These are phyloP conservation scores for Scutellaria minor DNA, from an alignment of 257 asterid genomes.

Conservation along the genomic window DNA sequence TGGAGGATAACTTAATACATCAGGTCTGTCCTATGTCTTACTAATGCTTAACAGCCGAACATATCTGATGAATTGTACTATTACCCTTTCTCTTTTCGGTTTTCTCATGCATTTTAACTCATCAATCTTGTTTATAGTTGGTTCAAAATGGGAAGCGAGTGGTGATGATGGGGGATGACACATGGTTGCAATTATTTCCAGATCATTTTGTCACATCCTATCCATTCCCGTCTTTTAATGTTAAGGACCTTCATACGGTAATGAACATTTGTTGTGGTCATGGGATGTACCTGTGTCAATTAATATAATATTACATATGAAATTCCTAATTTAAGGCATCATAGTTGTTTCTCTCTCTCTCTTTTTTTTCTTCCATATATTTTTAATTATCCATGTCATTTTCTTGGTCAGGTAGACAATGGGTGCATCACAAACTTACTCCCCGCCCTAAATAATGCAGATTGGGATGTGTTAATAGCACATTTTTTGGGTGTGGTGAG, in stretches of 20 bases:
- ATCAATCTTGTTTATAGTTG: conserved; percentile 51
- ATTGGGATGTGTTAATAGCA: conserved; percentile 95
- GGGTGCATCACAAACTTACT: conserved; percentile 84
- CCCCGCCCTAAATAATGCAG: conserved; percentile 71
- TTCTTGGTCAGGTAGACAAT: conserved; percentile 74
- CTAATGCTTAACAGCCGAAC: conserved; percentile 4
- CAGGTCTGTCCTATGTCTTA: conserved; percentile 54
- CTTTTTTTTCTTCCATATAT: not conserved
- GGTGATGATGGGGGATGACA: conserved; percentile 99
- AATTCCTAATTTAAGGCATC: not conserved
- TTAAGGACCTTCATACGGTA: conserved; percentile 94
- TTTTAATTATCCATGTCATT: conserved; percentile 33
- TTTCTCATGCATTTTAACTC: conserved; percentile 28
- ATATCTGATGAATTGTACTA: not conserved
- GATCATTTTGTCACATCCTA: conserved; percentile 68
- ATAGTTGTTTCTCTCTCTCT: no score
- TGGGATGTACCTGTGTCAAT: conserved; percentile 6
- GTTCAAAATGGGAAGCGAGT: conserved; percentile 89
- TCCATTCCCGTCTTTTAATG: conserved; percentile 96
- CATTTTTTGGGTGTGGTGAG: conserved; percentile 98
- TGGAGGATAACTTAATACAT: conserved; percentile 90
- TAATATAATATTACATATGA: conserved; percentile 24
- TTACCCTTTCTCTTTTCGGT: not conserved
- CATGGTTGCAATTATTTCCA: conserved; percentile 95
- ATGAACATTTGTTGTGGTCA: conserved; percentile 15